Percentiles rank a stretch among this genome's conserved stretches.
Conservation (phyloP, 2,329 filamentous ascomycete genomes). For the Epichloe elymi region DNA sequence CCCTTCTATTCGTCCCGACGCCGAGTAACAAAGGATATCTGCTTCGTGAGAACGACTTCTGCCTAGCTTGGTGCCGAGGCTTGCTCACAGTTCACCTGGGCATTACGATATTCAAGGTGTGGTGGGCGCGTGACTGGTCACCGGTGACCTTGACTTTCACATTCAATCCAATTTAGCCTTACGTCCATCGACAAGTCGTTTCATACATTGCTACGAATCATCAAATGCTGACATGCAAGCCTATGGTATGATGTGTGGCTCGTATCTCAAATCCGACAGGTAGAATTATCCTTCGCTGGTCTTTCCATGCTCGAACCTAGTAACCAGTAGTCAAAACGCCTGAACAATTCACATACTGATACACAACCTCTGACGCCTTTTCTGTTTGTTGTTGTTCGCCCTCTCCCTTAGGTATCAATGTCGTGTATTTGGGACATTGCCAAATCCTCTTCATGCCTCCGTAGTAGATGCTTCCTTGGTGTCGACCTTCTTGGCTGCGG, state of each 20-base stretch:
- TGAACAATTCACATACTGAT: neutral
- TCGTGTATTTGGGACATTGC: neutral
- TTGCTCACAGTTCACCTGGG: too few relatives aligned
- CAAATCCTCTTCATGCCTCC: neutral
- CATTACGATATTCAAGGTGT: too few relatives aligned
- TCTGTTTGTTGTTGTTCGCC: neutral
- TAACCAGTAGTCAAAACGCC: conserved; percentile 2
- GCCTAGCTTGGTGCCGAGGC: conserved; percentile 36
- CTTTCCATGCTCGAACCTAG: neutral
- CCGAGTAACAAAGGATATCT: conserved; percentile 45
- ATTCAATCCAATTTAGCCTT: too few relatives aligned
- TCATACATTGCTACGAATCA: neutral
- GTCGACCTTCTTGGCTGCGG: conserved; percentile 50
- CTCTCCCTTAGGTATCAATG: neutral
- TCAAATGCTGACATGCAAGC: neutral
- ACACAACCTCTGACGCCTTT: neutral
- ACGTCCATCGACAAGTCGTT: conserved; percentile 14
- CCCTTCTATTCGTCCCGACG: conserved; percentile 45
- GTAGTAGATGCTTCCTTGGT: conserved; percentile 26
- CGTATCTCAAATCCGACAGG: neutral
- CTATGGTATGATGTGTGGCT: too few relatives aligned
- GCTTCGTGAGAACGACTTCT: conserved; percentile 32
- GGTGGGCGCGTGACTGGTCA: too few relatives aligned
- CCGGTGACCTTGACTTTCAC: too few relatives aligned
- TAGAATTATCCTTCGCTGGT: neutral